Evolutionary conservation across 768 basidiomycete species (phyloP).

Genomic region (Lentinula guzmanii): DNA sequence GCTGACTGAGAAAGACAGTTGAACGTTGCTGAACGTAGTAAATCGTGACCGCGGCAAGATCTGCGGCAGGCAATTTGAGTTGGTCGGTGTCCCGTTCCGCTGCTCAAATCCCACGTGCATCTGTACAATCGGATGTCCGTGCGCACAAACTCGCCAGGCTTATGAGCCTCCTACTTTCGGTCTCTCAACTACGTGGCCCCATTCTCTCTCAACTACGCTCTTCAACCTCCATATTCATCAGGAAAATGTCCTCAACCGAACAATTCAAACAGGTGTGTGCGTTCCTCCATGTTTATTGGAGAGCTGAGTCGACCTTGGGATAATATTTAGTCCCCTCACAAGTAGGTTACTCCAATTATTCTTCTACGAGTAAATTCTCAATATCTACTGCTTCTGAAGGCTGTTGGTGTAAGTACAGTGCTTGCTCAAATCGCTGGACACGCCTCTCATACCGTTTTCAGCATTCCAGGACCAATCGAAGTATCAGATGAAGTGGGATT

Average conservation of each 20-base stretch:
- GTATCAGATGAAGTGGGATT: constrained; percentile 49
- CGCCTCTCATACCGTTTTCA: constrained; percentile 8
- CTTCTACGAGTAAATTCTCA: not conserved
- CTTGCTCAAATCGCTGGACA: not conserved
- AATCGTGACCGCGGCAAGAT: not conserved
- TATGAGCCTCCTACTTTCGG: constrained; percentile 3
- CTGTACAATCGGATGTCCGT: not conserved
- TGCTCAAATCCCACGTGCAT: not conserved
- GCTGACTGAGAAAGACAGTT: not conserved
- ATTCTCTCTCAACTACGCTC: not conserved
- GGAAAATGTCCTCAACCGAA: constrained; percentile 8
- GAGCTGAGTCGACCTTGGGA: not conserved
- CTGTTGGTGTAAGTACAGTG: constrained; percentile 16
- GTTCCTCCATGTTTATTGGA: not conserved
- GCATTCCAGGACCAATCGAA: constrained; percentile 53
- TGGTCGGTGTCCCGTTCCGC: not conserved
- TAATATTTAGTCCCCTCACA: constrained; percentile 18
- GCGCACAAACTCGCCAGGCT: not conserved
- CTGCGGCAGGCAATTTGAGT: not conserved
- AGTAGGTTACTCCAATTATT: constrained; percentile 11
- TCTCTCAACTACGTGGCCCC: constrained; percentile 2
- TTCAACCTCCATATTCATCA: not conserved
- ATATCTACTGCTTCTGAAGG: not conserved
- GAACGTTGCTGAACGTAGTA: not conserved
- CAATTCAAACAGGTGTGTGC: constrained; percentile 11